Base-by-base conservation (phyloP, 176 grass and related monocot species). In the Musa beccarii region DNA sequence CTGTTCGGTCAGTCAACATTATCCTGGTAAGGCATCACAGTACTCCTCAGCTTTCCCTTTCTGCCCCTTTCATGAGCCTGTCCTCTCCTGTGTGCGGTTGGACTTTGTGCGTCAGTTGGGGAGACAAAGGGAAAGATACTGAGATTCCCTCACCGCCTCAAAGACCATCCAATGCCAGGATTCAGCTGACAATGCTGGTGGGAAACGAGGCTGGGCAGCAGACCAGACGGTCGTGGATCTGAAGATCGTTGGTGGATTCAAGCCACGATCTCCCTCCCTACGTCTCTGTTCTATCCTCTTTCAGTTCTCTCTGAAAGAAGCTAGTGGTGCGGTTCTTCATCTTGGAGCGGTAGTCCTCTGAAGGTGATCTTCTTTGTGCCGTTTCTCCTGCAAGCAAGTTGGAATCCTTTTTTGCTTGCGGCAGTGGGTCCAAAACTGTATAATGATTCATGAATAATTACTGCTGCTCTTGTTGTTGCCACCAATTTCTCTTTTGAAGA, bases 381-480 rank as follows among this genome's bases (percentile, higher is more conserved):
- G 63, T 59, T 1, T 50, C 22, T 55, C 72, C 78, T 23, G 10
- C 68, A 59, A 66, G 34, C 34, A 43, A 43, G 34, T 43, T 43
- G 34, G n/a, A 68, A 62, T 43, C 34, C 34, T n/a, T 9, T 25
- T 59, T 78, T 20, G 15, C 61, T 78, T 75, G 15, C 11, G 49
- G 66, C 26, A 72, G 66, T 77, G 51, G 78, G 79, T 74, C 71
- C 74, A 76, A 64, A 66, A 71, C 29, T 77, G 16, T 65, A 4
- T 11, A 3, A 12, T 26, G 63, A 66, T 66, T 49, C 66, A 49
- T 69, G 15, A 26, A 13, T 66, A 6, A 8, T 66, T 26, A 16
- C 11, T 14, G 14, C 2, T 67, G 28, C 12, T 34, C 10, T 68
- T 68, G 2, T 29, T 67, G 25, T 16, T 59, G 57, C 15, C 2